Evolutionary conservation across 441 rosid species (phyloP), one percentile per base, ranked within the genome.

Genomic region (Populus hybrid): DNA sequence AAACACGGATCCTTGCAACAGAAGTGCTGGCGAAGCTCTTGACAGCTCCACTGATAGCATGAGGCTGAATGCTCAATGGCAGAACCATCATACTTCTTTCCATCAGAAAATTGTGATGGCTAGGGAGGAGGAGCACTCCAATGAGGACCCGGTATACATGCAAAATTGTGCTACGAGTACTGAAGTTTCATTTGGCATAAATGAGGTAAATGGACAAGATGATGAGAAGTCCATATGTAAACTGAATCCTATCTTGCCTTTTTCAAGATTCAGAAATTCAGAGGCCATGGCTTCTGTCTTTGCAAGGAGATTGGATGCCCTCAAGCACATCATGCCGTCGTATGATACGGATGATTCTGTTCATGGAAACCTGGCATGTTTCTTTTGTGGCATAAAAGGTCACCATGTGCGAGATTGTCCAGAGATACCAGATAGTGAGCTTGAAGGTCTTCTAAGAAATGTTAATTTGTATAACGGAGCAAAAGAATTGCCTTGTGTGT

Each of bases 271-370:
- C 38, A 82, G 84, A 82, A 84, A 88, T 68, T 86, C 92, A 4
- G 94, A 89, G 74, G 93, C 80, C 68, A 87, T 92, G 82, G 88
- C 92, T 76, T 89, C 94, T 79, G 79, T 80, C 63, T 90, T 90
- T 79, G 93, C 93, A 10, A 90, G 86, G 86, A 90, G 91, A 83
- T 79, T 96, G 87, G 97, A 90, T 79, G 95, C 94, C 63, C 85
- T 91, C 45, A 93, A 87, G 79, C 87, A 82, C 78, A 84, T 89
- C 38, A 23, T 82, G 56, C 79, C 87, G n/a, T 83, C 90, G 40
- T 69, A 84, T 75, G 76, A 70, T 69, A 74, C 80, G 8, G 89
- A 83, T 76, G 76, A 64, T 66, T 65, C 79, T 77, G 88, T 81
- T 83, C 59, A 74, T 64, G 82, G 76, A 71, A 65, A 69, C 33